Percentiles rank a stretch among this genome's conserved stretches.
These are phyloP conservation scores for Quercus berberidifolia DNA, from an alignment of 306 rosid species.

Conservation along the genomic window DNA sequence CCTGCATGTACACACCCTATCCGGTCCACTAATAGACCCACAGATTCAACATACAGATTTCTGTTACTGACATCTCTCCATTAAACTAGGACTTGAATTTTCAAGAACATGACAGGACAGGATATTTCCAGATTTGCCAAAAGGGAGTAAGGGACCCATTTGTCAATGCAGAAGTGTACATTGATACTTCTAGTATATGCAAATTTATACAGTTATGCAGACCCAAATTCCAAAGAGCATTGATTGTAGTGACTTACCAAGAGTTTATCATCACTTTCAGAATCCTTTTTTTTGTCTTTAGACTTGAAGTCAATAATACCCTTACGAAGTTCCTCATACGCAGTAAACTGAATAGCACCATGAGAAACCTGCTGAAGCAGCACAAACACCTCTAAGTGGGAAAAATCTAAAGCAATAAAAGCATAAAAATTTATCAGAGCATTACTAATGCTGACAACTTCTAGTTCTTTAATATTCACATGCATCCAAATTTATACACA, in stretches of 20 bases:
- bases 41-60: background rate
- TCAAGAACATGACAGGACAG: conserved; percentile 3
- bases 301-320: conserved; percentile 56
- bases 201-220: background rate
- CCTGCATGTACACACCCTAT: background rate
- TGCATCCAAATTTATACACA: background rate
- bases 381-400: conserved; percentile 17
- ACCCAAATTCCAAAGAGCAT: background rate
- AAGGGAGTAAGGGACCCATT: conserved; percentile 12
- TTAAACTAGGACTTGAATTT: background rate
- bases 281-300: conserved; percentile 26
- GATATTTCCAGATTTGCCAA: conserved; percentile 1
- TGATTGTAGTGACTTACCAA: conserved; percentile 48
- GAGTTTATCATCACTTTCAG: conserved; percentile 38
- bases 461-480: background rate
- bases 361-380: conserved; percentile 86
- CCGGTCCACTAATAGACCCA: background rate
- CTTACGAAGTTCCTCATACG: conserved; percentile 82
- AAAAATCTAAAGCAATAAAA: background rate
- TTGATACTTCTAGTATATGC: background rate
- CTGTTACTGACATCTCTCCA: background rate
- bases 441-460: background rate
- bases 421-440: background rate
- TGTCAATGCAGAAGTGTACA: background rate
- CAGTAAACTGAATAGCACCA: conserved; percentile 93